Percentiles rank a stretch among this genome's conserved stretches.
These are phyloP conservation scores for Kalaharituber pfeilii DNA, from an alignment of 2,329 filamentous ascomycete species.

Conservation along the genomic window DNA sequence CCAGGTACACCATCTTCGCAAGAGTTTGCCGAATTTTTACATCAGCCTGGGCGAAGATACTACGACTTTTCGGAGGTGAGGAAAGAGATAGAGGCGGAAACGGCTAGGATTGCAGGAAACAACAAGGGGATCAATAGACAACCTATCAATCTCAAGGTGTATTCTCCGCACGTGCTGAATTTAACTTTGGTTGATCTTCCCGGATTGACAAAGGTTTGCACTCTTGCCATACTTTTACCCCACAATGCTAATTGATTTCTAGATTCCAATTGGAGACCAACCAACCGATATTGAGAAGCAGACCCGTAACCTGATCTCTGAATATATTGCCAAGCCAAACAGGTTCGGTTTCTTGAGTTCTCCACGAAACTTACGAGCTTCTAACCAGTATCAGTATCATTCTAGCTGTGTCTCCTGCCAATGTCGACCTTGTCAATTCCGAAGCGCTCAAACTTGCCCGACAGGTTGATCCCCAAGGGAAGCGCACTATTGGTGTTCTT, in stretches of 20 bases:
- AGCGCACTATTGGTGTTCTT: slow-evolving; percentile 87
- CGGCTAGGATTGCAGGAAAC: slow-evolving; percentile 77
- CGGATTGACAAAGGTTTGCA: slow-evolving; percentile 70
- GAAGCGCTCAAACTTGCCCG: slow-evolving; percentile 91
- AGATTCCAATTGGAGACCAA: slow-evolving; percentile 95
- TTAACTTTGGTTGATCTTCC: slow-evolving; percentile 91
- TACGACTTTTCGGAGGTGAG: slow-evolving; percentile 87
- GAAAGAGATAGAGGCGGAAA: slow-evolving; percentile 93
- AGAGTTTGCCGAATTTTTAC: slow-evolving; percentile 56
- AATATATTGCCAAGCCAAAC: slow-evolving; percentile 98
- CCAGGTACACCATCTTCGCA: slow-evolving; percentile 44
- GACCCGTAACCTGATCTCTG: slow-evolving; percentile 84
- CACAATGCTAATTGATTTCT: slow-evolving; percentile 13
- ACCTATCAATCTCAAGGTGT: slow-evolving; percentile 96
- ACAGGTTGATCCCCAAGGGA: slow-evolving; percentile 87
- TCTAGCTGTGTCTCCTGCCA: slow-evolving; percentile 87
- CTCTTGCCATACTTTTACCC: slow-evolving; percentile 13
- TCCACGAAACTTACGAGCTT: background rate
- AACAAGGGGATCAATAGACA: slow-evolving; percentile 98
- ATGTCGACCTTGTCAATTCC: slow-evolving; percentile 96
- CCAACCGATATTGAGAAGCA: slow-evolving; percentile 97
- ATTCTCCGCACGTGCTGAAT: slow-evolving; percentile 90
- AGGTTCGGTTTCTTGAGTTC: slow-evolving; percentile 4
- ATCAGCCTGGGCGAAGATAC: slow-evolving; percentile 75
- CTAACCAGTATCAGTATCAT: slow-evolving; percentile 49